These are phyloP conservation scores for Coemansia sp. DNA, from an alignment of 192 early-diverging fungal genomes.

Conservation along the genomic window DNA sequence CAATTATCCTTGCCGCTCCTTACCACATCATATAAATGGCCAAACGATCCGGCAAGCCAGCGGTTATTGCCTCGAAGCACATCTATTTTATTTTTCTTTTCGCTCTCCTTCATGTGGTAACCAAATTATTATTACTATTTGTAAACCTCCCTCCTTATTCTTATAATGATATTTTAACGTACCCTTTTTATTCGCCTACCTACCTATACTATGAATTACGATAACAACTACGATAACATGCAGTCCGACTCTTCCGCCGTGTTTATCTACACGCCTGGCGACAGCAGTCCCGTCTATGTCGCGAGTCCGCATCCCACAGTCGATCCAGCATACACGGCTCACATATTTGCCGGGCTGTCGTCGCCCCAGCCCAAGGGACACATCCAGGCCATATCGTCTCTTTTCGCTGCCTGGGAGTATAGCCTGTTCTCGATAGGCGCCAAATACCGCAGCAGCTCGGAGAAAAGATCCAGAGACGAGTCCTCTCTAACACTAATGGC, in stretches of 20 bases:
- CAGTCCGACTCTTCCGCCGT: neutral
- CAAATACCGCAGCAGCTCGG: neutral
- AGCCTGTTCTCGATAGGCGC: conserved; percentile 2
- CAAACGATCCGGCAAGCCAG: no score
- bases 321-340: neutral
- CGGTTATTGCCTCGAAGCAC: no score
- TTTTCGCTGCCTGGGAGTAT: neutral
- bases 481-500: neutral
- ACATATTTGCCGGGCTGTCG: neutral
- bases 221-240: neutral
- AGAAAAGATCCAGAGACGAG: neutral
- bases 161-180: conserved; percentile 2
- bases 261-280: neutral
- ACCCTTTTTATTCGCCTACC: neutral
- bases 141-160: neutral
- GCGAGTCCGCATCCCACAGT: neutral
- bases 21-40: no score
- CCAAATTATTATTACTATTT: neutral
- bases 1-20: no score
- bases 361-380: neutral
- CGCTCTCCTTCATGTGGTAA: neutral
- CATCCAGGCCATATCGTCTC: neutral
- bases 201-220: no score
- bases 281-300: neutral
- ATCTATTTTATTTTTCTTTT: neutral